Base-by-base conservation (phyloP, 805 yeast genomes). In the Candida cerambycidarum region DNA sequence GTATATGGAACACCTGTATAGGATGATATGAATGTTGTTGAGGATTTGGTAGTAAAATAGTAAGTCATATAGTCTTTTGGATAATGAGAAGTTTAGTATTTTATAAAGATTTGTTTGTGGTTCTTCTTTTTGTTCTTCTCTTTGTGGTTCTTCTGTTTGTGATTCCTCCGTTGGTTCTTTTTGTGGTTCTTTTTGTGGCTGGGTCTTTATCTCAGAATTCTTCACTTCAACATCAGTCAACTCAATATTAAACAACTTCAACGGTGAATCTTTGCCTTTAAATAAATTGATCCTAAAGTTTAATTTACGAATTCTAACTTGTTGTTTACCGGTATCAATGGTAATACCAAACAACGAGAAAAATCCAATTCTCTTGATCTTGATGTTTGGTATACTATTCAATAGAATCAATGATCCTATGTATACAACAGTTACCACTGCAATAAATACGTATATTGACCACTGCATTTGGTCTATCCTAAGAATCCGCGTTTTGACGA, bases 311-410 rank as follows among this genome's bases (percentile, higher is more conserved):
- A 63, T 53, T 12, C 46, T 30, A 9, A 65, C 44, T 1, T 25
- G 40, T 7, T 48, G 50, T 1, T 34, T 30, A 5, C 50, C 39
- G 5, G 54, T 36, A 23, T 51, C 48, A 6, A 66, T 50, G 10
- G 54, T 52, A 21, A 66, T 52, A 21, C 58, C 57, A 40, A 53
- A 43, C 7, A 65, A 28, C 4, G 63, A 52, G 25, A 64, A 51
- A 58, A 66, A 65, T 13, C 69, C 69, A 10, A 65, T 28, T 6
- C 58, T 54, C 40, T 55, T 56, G 34, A 65, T 55, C 5, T 51
- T 23, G 8, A 63, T 47, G 42, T 56, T 53, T 4, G 67, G 69
- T 7, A 64, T 47, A 25, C 38, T 32, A 39, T 66, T 66, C 10
- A 65, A 18, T 6, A 51, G 16, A 4, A 50, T 19, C 4, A 63